These are phyloP conservation scores for Phallus indusiatus DNA, from an alignment of 768 basidiomycete genomes.

Conservation along the genomic window DNA sequence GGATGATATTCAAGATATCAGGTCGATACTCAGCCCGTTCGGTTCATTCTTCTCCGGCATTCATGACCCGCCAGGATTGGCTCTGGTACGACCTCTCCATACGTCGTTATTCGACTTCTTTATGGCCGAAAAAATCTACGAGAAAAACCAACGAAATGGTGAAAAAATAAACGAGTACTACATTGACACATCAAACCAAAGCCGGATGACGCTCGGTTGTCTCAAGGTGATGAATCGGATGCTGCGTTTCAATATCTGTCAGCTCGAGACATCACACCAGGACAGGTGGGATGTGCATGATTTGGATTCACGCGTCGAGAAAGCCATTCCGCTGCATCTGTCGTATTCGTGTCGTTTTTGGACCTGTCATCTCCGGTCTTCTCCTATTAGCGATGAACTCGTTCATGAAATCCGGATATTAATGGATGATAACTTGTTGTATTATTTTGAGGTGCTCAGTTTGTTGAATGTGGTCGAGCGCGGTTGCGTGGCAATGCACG, in stretches of 20 bases:
- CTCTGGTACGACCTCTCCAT: constrained; percentile 16
- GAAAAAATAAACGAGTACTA: constrained; percentile 11
- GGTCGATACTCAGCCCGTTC: not conserved
- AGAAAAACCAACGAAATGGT: too few relatives aligned
- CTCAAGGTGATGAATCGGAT: constrained; percentile 21
- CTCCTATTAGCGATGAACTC: constrained; percentile 9
- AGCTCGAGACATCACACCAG: constrained; percentile 22
- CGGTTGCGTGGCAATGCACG: constrained; percentile 13
- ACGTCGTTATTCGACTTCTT: constrained; percentile 23
- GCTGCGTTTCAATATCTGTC: constrained; percentile 28
- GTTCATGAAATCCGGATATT: constrained; percentile 14
- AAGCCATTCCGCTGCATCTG: constrained; percentile 21
- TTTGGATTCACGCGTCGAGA: constrained; percentile 13
- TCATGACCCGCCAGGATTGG: constrained; percentile 3
- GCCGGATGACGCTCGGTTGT: constrained; percentile 15
- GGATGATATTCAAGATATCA: constrained; percentile 7
- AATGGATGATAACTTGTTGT: constrained; percentile 21
- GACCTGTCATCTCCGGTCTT: constrained; percentile 19
- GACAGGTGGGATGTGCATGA: constrained; percentile 20
- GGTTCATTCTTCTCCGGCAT: constrained; percentile 17
- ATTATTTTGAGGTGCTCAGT: constrained; percentile 32
- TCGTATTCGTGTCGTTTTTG: constrained; percentile 30
- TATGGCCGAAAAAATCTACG: not conserved
- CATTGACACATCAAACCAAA: constrained; percentile 12
- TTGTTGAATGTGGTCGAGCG: constrained; percentile 14